Evolutionary conservation across 1,284 basidiomycete species (phyloP).

Genomic region (Sanghuangporus weigelae): DNA sequence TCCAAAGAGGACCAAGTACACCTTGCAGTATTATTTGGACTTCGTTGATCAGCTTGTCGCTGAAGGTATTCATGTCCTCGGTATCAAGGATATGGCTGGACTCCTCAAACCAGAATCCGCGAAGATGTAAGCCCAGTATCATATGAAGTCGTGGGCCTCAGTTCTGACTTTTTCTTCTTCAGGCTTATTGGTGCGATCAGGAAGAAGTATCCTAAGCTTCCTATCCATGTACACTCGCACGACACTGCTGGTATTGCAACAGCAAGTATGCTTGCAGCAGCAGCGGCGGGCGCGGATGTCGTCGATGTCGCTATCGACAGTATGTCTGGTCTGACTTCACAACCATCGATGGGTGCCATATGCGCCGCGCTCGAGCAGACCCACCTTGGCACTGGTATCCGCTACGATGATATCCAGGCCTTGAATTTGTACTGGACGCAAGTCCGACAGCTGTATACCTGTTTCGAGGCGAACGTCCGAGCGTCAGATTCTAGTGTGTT

Average conservation of each 20-base stretch:
- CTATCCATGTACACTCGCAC: constrained; percentile 99
- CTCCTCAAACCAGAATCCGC: constrained; percentile 94
- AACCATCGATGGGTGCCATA: constrained; percentile 98
- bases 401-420: constrained; percentile 95
- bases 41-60: constrained; percentile 91
- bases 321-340: constrained; percentile 98
- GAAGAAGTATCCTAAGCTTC: constrained; percentile 94
- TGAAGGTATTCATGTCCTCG: constrained; percentile 96
- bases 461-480: constrained; percentile 98
- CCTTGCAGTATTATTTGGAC: constrained; percentile 95
- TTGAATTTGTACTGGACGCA: constrained; percentile 99
- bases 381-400: constrained; percentile 91
- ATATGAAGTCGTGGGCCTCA: constrained; percentile 5
- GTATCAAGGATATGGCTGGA: constrained; percentile 99
- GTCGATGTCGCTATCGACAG: constrained; percentile 99
- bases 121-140: constrained; percentile 53
- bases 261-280: constrained; percentile 94
- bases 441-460: constrained; percentile 91
- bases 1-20: constrained; percentile 97
- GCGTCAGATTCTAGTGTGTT: constrained; percentile 97
- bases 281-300: constrained; percentile 95
- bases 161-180: constrained; percentile 17
- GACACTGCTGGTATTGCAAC: constrained; percentile 99
- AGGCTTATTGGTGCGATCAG: constrained; percentile 92
- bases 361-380: constrained; percentile 95